These are phyloP conservation scores for Solanum pinnatisectum DNA, from an alignment of 257 asterid species.

Conservation along the genomic window DNA sequence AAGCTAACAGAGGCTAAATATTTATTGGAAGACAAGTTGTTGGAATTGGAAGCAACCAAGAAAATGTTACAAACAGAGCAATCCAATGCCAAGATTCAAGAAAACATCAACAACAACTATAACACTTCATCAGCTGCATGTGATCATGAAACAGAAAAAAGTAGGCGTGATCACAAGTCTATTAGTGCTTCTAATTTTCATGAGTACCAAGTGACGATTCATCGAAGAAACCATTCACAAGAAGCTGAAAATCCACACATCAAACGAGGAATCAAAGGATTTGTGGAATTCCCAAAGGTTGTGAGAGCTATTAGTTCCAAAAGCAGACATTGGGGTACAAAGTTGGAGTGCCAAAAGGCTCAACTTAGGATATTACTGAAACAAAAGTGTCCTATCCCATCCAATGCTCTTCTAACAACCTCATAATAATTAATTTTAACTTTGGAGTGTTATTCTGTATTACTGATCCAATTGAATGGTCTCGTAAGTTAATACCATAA, in stretches of 20 bases:
- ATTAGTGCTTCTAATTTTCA: neutral
- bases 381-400: conserved; percentile 37
- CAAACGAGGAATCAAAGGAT: conserved; percentile 77
- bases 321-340: conserved; percentile 50
- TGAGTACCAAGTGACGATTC: conserved; percentile 7
- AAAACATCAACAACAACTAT: neutral
- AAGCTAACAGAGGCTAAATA: conserved; percentile 59
- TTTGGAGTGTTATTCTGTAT: neutral
- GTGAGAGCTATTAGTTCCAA: conserved; percentile 63
- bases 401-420: conserved; percentile 36
- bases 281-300: conserved; percentile 80
- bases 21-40: conserved; percentile 51
- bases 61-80: neutral
- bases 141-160: neutral
- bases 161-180: conserved; percentile 12
- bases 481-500: neutral
- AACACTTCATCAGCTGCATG: neutral
- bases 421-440: neutral
- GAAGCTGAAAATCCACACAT: conserved; percentile 78
- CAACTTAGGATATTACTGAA: conserved; percentile 58
- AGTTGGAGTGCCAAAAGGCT: conserved; percentile 76
- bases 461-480: conserved; percentile 33
- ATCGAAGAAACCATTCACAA: conserved; percentile 13
- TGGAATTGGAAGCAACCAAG: conserved; percentile 28
- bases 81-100: neutral